phyloP scores from a whole-genome alignment of 192 early-diverging fungal species.

The Coemansia sp. region DNA sequence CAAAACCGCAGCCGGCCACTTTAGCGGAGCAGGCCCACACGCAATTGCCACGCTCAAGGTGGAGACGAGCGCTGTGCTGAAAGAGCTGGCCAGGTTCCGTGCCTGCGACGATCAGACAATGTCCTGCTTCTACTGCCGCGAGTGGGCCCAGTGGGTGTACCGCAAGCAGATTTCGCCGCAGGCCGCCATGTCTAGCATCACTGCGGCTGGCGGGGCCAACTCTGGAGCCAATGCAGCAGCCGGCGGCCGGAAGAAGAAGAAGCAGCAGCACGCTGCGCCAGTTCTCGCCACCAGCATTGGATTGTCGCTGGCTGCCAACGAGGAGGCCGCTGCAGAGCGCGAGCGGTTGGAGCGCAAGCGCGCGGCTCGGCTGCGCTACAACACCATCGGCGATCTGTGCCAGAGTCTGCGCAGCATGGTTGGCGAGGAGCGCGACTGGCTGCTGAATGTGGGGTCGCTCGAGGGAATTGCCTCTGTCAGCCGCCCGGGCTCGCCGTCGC shows the following conservation, averaged over 20 bases:
- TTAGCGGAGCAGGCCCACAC: constrained; percentile 23
- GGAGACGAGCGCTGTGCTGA: constrained; percentile 58
- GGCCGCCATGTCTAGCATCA: neutral
- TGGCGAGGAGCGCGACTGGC: constrained; percentile 18
- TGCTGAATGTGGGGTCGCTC: neutral
- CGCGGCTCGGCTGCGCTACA: constrained; percentile 29
- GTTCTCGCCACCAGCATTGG: neutral
- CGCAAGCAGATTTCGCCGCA: constrained; percentile 56
- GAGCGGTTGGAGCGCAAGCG: constrained; percentile 43
- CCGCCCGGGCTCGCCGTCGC: constrained; percentile 25
- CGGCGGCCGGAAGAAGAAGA: constrained; percentile 35
- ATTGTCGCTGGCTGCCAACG: neutral
- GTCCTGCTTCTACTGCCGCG: constrained; percentile 72
- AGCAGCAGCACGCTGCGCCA: constrained; percentile 10
- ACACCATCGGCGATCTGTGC: constrained; percentile 39
- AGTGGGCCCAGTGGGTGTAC: constrained; percentile 77
- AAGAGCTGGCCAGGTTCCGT: constrained; percentile 67
- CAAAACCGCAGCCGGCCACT: constrained; percentile 12
- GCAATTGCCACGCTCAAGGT: constrained; percentile 59
- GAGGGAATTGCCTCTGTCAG: constrained; percentile 8
- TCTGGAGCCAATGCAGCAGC: neutral
- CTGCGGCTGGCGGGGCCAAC: constrained; percentile 1
- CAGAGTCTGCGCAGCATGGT: constrained; percentile 34
- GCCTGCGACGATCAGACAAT: constrained; percentile 66
- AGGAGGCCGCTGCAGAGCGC: constrained; percentile 20